These are phyloP conservation scores for Hygrophoropsis aurantiaca DNA, from an alignment of 768 basidiomycete genomes.

Conservation along the genomic window DNA sequence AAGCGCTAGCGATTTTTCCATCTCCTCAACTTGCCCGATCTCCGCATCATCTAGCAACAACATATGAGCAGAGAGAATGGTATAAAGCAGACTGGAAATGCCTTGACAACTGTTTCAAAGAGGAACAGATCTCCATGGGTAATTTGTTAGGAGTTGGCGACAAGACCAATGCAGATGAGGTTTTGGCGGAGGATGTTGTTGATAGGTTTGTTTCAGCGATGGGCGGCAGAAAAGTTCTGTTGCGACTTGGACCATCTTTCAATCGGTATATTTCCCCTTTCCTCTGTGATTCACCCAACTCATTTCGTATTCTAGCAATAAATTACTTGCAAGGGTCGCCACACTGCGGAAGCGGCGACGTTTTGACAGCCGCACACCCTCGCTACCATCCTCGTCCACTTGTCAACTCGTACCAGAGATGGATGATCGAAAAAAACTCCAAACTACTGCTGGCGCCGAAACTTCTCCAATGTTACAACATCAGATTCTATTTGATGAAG, in stretches of 20 bases:
- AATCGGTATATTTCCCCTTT: constrained; percentile 43
- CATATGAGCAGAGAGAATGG: constrained; percentile 45
- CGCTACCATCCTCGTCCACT: no score
- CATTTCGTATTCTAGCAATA: constrained; percentile 12
- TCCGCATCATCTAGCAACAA: constrained; percentile 4
- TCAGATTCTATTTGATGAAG: constrained; percentile 44
- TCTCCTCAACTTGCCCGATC: constrained; percentile 17
- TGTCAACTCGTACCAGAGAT: not conserved
- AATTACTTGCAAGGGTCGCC: constrained; percentile 26
- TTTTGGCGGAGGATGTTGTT: constrained; percentile 59
- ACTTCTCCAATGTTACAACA: constrained; percentile 43
- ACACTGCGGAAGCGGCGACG: constrained; percentile 28
- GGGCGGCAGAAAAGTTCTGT: constrained; percentile 43
- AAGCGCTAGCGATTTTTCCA: constrained; percentile 4
- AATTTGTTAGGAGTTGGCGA: constrained; percentile 22
- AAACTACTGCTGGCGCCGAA: constrained; percentile 28
- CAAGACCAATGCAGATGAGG: constrained; percentile 50
- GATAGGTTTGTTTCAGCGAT: constrained; percentile 51
- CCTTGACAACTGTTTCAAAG: constrained; percentile 77
- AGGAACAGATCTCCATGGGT: constrained; percentile 58
- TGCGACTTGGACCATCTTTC: constrained; percentile 53
- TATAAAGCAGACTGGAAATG: constrained; percentile 77
- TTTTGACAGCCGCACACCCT: not conserved
- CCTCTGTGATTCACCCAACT: constrained; percentile 1
- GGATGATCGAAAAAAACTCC: not conserved